Percentiles rank a stretch among this genome's conserved stretches.
These are phyloP conservation scores for Calendula officinalis DNA, from an alignment of 129 eudicot genomes.

Conservation along the genomic window DNA sequence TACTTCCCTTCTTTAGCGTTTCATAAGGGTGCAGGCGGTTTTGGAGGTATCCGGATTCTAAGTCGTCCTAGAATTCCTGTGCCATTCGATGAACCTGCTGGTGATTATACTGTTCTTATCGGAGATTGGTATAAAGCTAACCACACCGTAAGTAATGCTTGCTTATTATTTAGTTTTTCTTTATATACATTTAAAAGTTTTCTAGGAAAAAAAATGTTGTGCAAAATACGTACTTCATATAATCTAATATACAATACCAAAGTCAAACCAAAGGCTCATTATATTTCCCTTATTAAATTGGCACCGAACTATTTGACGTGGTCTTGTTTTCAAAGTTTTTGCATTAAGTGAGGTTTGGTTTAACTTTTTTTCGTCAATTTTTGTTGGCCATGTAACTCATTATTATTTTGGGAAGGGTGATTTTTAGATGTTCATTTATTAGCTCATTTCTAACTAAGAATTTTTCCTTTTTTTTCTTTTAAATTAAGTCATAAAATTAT, in stretches of 20 bases:
- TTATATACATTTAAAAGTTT: constrained; percentile 3
- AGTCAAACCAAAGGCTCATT: constrained; percentile 16
- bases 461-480: not conserved
- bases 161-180: not conserved
- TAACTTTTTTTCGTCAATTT: constrained; percentile 15
- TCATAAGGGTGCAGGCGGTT: constrained; percentile 95
- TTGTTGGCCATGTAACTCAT: not conserved
- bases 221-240: not conserved
- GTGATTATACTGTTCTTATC: constrained; percentile 64
- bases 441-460: not conserved
- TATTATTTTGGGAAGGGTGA: not conserved
- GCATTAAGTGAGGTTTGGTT: constrained; percentile 11
- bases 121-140: constrained; percentile 89
- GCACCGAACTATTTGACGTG: constrained; percentile 18
- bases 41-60: constrained; percentile 69
- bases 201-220: too few species aligned
- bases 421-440: not conserved
- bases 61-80: constrained; percentile 75
- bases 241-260: not conserved
- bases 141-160: constrained; percentile 47
- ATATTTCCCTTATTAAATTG: constrained; percentile 9
- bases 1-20: constrained; percentile 72
- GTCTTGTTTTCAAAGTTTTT: not conserved
- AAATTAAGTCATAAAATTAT: not conserved
- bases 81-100: constrained; percentile 72